phyloP scores from a whole-genome alignment of 768 basidiomycete genomes.

The Pleurotus cornucopiae region DNA sequence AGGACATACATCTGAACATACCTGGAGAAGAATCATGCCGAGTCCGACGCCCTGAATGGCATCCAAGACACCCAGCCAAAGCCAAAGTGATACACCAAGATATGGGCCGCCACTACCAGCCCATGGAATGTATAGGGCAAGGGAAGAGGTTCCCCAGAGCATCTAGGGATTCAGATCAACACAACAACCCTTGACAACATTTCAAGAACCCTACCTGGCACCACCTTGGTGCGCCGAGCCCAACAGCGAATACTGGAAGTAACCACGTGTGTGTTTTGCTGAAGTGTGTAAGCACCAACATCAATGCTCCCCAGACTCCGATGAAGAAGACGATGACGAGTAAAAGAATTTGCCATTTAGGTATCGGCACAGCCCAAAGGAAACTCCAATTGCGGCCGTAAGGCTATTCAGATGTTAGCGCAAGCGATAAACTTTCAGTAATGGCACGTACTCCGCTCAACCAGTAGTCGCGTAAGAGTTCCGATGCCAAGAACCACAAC shows the following conservation, averaged over 20 bases:
- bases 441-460: conserved; percentile 65
- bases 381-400: conserved; percentile 95
- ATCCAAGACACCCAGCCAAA: conserved; percentile 94
- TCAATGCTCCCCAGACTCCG: conserved; percentile 75
- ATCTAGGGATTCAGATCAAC: conserved; percentile 40
- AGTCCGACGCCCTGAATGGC: conserved; percentile 93
- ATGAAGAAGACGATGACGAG: conserved; percentile 84
- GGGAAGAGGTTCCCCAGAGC: conserved; percentile 93
- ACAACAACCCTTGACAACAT: background rate
- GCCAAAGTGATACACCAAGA: conserved; percentile 85
- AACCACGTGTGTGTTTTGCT: conserved; percentile 96
- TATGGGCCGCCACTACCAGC: conserved; percentile 83
- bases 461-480: conserved; percentile 91
- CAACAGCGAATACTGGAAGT: conserved; percentile 91
- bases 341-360: conserved; percentile 79
- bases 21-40: conserved; percentile 85
- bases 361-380: conserved; percentile 81
- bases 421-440: background rate
- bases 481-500: conserved; percentile 88
- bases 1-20: conserved; percentile 19
- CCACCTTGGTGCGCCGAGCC: conserved; percentile 91
- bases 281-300: conserved; percentile 76
- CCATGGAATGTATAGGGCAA: conserved; percentile 93
- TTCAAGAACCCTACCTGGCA: conserved; percentile 61
- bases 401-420: conserved; percentile 43